Base-by-base conservation (phyloP, 108 stramenopile species). In the Mayamaea pseudoterrestris region DNA sequence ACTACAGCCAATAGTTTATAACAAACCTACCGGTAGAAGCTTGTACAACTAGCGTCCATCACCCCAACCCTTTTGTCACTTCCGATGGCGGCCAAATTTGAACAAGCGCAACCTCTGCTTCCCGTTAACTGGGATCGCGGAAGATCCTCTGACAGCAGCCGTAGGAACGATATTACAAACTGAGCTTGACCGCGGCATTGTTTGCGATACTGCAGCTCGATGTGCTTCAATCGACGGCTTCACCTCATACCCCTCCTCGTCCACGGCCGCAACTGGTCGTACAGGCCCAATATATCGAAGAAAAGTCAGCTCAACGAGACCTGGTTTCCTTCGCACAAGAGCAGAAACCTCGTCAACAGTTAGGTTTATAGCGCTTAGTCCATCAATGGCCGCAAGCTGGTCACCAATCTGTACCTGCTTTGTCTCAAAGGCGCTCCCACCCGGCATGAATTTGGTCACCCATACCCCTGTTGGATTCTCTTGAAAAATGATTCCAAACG, bases 311-410 rank as follows among this genome's bases (percentile, higher is more conserved):
- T 81, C 76, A 53, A 84, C 60, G 20, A n/a, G 30, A 11, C 30
- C 18, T 21, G 49, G 56, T 27, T 42, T 41, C 23, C 29, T 16
- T 27, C 25, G 7, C 16, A 54, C 29, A 1, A 55, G 48, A 7
- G 53, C 34, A 41, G 69, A 66, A 26, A 89, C 74, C 18, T 89
- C 80, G 41, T 76, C 77, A 17, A 89, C 78, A 2, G 66, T 81
- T 48, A 78, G 65, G 14, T 69, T 60, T 2, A 74, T 53, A 12
- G 73, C 60, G 45, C 61, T 77, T n/a, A 31, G 47, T 1, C 82
- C 82, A 53, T 84, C 75, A 27, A 89, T 72, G 22, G 77, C 73
- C 4, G 82, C 80, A 16, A 89, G 65, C 41, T 89, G 87, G 59
- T 89, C 87, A 7, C 87, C 82, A 26, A 72, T 61, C 28, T 75